Evolutionary conservation across 306 rosid genomes (phyloP), one percentile per base, ranked within the genome.

Genomic region (Betula pendula): DNA sequence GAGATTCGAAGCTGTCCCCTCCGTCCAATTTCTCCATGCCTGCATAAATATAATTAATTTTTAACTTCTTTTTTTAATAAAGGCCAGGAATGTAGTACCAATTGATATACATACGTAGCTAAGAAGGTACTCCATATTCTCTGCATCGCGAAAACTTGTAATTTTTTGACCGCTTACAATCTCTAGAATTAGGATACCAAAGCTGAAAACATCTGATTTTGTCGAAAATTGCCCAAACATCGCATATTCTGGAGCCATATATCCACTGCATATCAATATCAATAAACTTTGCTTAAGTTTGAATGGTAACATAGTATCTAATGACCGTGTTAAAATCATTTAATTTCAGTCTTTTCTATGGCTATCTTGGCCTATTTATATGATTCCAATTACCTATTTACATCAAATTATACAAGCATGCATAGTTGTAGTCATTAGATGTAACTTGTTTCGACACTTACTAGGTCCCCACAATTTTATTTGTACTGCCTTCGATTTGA

Each of bases 401-500:
- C 2, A 44, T 8, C 15, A 45, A 29, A 11, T 45, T 13, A 11
- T 11, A 8, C 2, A 45, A 1, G 3, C 2, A 45, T 50, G 8
- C 22, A 10, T 50, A 50, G 17, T 4, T 49, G 20, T 49, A 5
- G n/a, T 5, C 7, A 1, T 16, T 49, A 49, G 7, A n/a, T 49
- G 2, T 12, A 15, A 15, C 6, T 0, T 50, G 8, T 7, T 27
- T 33, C 6, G 17, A 56, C 33, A 78, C 97, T 87, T 90, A 90
- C 96, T 35, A 87, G 6, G 96, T 92, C 16, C 93, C 97, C 38
- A 84, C 93, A 25, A 92, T 68, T 40, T 72, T 77, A 48, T 67
- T 69, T 0, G 97, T 92, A 63, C 65, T 81, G 6, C 83, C 88
- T 77, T 78, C 81, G 65, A 80, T 81, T 27, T 87, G 89, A 33